phyloP scores from a whole-genome alignment of 1,139 yeast species.

The Yamadazyma pseudoaaseri region DNA sequence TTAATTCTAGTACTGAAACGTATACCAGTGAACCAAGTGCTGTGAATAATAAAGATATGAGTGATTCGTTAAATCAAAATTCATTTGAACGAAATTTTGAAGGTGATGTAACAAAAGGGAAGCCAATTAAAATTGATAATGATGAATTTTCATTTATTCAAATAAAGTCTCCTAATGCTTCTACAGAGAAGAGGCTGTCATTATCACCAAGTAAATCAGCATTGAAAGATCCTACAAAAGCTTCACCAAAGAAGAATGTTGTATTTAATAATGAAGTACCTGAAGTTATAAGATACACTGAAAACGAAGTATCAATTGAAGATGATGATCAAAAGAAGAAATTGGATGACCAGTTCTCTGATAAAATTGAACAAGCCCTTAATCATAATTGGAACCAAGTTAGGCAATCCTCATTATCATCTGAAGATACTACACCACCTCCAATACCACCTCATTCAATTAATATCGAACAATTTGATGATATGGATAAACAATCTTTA shows the following conservation, averaged over 20 bases:
- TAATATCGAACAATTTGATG: slow-evolving; percentile 12
- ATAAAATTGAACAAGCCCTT: slow-evolving; percentile 14
- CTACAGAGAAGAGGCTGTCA: background rate
- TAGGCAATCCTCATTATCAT: slow-evolving; percentile 10
- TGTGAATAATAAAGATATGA: background rate
- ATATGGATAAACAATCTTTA: slow-evolving; percentile 21
- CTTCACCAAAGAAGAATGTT: slow-evolving; percentile 40
- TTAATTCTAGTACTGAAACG: slow-evolving; percentile 45
- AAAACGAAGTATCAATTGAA: slow-evolving; percentile 8
- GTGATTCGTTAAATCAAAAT: slow-evolving; percentile 5
- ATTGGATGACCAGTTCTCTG: slow-evolving; percentile 11
- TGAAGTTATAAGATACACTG: slow-evolving; percentile 35
- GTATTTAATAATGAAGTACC: slow-evolving; percentile 36
- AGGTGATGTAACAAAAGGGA: slow-evolving; percentile 16
- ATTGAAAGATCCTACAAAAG: slow-evolving; percentile 31
- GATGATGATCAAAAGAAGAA: slow-evolving; percentile 8
- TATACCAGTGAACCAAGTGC: slow-evolving; percentile 30
- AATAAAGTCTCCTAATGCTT: background rate
- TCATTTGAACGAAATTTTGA: slow-evolving; percentile 31
- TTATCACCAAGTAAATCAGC: slow-evolving; percentile 42
- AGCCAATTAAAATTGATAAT: slow-evolving; percentile 14
- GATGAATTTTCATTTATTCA: slow-evolving; percentile 29
- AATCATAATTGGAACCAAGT: slow-evolving; percentile 28
- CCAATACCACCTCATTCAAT: slow-evolving; percentile 29
- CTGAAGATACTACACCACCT: slow-evolving; percentile 29